phyloP scores from a whole-genome alignment of 176 grass and related monocot genomes.

The Oryza nivara region DNA sequence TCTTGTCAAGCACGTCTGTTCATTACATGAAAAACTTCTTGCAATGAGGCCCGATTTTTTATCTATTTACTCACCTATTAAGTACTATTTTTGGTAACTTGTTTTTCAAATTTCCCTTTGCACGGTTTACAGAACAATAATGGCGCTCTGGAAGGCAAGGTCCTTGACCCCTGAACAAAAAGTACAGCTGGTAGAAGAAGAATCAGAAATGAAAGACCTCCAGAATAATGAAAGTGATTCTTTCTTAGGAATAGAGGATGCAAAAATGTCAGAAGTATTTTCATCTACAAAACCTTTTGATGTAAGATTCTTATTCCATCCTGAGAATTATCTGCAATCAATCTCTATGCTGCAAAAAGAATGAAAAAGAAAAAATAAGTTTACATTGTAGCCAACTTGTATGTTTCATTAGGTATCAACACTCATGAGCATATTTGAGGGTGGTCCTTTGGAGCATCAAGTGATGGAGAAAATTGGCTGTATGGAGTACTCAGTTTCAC shows the following conservation, averaged over 20 bases:
- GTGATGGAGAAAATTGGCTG: conserved; percentile 93
- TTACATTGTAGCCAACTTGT: conserved; percentile 28
- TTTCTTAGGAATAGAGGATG: conserved; percentile 88
- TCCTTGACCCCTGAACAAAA: conserved; percentile 91
- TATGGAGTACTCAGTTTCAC: conserved; percentile 69
- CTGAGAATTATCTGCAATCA: conserved; percentile 18
- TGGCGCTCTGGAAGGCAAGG: conserved; percentile 86
- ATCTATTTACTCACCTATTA: background rate
- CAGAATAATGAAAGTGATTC: conserved; percentile 66
- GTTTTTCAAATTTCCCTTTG: conserved; percentile 20
- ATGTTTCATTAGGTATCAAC: conserved; percentile 60
- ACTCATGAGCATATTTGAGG: conserved; percentile 83
- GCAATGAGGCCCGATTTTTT: conserved; percentile 8
- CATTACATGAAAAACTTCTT: conserved; percentile 17
- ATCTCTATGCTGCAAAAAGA: conserved; percentile 5
- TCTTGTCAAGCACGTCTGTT: conserved; percentile 11
- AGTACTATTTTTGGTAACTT: conserved; percentile 11
- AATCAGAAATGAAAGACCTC: conserved; percentile 66
- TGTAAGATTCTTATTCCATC: conserved; percentile 59
- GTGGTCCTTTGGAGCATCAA: conserved; percentile 63
- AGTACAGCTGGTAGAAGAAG: conserved; percentile 83
- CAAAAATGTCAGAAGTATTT: conserved; percentile 72
- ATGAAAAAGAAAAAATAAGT: background rate
- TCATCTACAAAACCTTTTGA: conserved; percentile 69
- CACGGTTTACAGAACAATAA: conserved; percentile 78